phyloP scores from a whole-genome alignment of 805 yeast genomes.

The Hanseniaspora mollemarum region DNA sequence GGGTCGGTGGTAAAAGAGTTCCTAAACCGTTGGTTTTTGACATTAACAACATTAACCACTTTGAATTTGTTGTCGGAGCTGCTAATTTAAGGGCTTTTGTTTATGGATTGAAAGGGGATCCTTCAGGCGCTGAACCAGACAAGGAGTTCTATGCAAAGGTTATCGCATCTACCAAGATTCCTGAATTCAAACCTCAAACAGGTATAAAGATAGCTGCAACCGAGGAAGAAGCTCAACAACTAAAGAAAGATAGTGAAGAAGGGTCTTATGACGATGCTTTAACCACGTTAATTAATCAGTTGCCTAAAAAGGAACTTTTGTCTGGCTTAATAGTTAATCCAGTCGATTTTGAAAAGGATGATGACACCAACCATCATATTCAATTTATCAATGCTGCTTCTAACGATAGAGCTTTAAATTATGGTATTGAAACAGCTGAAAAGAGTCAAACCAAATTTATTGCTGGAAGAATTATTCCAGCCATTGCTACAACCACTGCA shows the following conservation, averaged over 20 bases:
- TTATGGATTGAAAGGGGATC: conserved; percentile 76
- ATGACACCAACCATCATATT: conserved; percentile 90
- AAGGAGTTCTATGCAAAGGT: conserved; percentile 43
- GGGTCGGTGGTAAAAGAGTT: conserved; percentile 97
- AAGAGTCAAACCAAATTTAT: conserved; percentile 84
- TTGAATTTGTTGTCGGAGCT: conserved; percentile 72
- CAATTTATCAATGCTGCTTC: conserved; percentile 94
- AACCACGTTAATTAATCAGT: conserved; percentile 54
- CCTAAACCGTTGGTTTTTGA: conserved; percentile 79
- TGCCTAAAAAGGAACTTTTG: conserved; percentile 80
- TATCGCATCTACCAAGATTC: conserved; percentile 39
- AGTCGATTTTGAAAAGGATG: conserved; percentile 97
- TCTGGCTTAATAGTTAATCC: conserved; percentile 80
- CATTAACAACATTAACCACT: conserved; percentile 61
- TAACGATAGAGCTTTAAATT: conserved; percentile 87
- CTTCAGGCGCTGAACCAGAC: conserved; percentile 35
- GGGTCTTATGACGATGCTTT: conserved; percentile 50
- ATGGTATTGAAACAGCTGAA: conserved; percentile 79
- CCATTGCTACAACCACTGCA: conserved; percentile 98
- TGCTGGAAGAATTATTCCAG: conserved; percentile 97
- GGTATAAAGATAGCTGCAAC: conserved; percentile 71
- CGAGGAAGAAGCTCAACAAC: conserved; percentile 83
- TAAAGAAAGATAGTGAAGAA: conserved; percentile 33
- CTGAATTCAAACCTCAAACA: conserved; percentile 63
- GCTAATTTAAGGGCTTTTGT: conserved; percentile 86